Percentiles rank a stretch among this genome's conserved stretches.
These are phyloP conservation scores for Cucurbita moschata DNA, from an alignment of 306 rosid genomes.

Conservation along the genomic window DNA sequence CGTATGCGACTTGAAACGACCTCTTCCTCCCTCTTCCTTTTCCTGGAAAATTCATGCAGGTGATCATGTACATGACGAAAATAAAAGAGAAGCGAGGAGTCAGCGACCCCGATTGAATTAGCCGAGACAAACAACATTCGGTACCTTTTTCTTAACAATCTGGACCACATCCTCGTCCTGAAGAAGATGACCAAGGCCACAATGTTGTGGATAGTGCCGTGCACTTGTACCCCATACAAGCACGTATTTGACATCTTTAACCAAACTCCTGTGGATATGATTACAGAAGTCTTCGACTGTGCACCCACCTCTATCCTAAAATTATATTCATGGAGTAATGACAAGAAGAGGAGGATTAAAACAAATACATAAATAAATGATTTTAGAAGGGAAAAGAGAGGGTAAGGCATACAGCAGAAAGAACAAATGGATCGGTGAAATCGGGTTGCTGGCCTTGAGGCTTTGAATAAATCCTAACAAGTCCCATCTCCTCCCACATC, in stretches of 20 bases:
- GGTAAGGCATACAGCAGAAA: conserved; percentile 62
- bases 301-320: conserved; percentile 97
- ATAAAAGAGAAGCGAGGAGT: not conserved
- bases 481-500: conserved; percentile 99
- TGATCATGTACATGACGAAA: not conserved
- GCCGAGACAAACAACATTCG: not conserved
- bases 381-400: conserved; percentile 6
- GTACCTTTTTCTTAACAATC: conserved; percentile 97
- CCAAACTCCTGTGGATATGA: conserved; percentile 88
- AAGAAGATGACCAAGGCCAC: conserved; percentile 72
- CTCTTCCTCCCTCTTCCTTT: conserved; percentile 82
- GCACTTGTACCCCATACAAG: conserved; percentile 96
- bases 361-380: not conserved
- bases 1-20: conserved; percentile 91
- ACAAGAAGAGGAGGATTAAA: not conserved
- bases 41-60: conserved; percentile 37
- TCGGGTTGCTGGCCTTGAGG: conserved; percentile 99
- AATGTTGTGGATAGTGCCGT: conserved; percentile 93
- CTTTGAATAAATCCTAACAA: conserved; percentile 91
- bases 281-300: conserved; percentile 90
- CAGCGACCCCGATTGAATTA: not conserved
- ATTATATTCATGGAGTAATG: conserved; percentile 14
- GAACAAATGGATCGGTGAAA: conserved; percentile 82
- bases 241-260: conserved; percentile 95
- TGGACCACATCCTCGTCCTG: conserved; percentile 91